Evolutionary conservation across 805 yeast species (phyloP).

Genomic region (Myxozyma neglecta): DNA sequence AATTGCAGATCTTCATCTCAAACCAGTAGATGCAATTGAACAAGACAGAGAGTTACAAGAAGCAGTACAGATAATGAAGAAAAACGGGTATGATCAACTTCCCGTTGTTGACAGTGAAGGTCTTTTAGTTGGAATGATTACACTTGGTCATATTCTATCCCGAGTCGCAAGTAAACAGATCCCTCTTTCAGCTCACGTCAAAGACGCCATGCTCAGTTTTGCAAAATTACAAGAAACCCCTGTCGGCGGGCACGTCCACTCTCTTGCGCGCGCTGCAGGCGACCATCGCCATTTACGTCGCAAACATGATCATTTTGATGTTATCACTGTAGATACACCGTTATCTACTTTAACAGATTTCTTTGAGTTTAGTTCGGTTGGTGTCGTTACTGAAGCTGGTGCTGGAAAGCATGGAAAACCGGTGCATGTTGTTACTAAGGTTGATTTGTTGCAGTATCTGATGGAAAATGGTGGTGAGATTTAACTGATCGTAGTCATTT

Average conservation of each 20-base stretch:
- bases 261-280: conserved; percentile 7
- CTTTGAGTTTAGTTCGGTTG: conserved; percentile 82
- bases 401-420: conserved; percentile 56
- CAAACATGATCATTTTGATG: conserved; percentile 50
- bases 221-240: conserved; percentile 64
- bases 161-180: conserved; percentile 62
- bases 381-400: conserved; percentile 68
- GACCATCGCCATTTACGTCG: conserved; percentile 8
- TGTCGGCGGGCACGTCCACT: conserved; percentile 51
- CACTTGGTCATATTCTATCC: conserved; percentile 70
- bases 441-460: conserved; percentile 63
- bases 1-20: conserved; percentile 67
- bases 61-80: conserved; percentile 68
- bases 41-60: conserved; percentile 58
- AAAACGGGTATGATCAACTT: conserved; percentile 79
- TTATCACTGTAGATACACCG: conserved; percentile 64
- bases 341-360: conserved; percentile 69
- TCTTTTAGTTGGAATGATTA: conserved; percentile 70
- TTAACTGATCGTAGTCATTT: neutral
- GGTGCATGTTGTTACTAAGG: conserved; percentile 82
- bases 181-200: conserved; percentile 56
- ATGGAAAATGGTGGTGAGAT: conserved; percentile 35
- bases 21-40: conserved; percentile 76
- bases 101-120: conserved; percentile 67
- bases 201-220: conserved; percentile 68